These are phyloP conservation scores for Mucor plumbeus DNA, from an alignment of 371 early-diverging fungal species.

Conservation along the genomic window DNA sequence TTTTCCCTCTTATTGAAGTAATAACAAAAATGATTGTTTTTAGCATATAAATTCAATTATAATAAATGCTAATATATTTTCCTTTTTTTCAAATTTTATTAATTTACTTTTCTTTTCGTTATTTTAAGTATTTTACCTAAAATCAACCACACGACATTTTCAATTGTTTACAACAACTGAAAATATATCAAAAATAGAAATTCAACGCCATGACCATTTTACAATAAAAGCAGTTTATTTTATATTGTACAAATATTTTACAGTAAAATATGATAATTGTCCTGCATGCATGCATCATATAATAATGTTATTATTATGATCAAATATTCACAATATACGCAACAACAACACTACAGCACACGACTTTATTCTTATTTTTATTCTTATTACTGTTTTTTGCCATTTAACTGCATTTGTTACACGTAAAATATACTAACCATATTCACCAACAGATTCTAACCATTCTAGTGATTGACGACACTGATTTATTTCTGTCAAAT, in stretches of 20 bases:
- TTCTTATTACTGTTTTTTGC: background rate
- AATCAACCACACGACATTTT: background rate
- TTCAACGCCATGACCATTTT: background rate
- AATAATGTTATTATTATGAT: no score
- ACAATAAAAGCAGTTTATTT: background rate
- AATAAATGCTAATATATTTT: background rate
- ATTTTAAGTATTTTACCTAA: background rate
- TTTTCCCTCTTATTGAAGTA: background rate
- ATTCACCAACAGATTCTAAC: background rate
- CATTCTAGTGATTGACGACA: slow-evolving; percentile 5
- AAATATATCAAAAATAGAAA: background rate
- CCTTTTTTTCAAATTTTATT: background rate
- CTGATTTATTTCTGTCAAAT: slow-evolving; percentile 1
- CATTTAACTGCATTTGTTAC: background rate
- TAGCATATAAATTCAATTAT: background rate
- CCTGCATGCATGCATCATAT: slow-evolving; percentile 1
- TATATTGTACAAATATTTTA: background rate
- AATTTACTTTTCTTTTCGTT: background rate
- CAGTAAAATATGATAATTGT: background rate
- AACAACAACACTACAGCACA: background rate
- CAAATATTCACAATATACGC: no score
- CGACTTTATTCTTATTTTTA: background rate
- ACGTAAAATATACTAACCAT: background rate
- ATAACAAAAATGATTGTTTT: background rate
- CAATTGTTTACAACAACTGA: background rate